Conservation (phyloP, 1,284 basidiomycete species). For the Trametes polyzona region DNA sequence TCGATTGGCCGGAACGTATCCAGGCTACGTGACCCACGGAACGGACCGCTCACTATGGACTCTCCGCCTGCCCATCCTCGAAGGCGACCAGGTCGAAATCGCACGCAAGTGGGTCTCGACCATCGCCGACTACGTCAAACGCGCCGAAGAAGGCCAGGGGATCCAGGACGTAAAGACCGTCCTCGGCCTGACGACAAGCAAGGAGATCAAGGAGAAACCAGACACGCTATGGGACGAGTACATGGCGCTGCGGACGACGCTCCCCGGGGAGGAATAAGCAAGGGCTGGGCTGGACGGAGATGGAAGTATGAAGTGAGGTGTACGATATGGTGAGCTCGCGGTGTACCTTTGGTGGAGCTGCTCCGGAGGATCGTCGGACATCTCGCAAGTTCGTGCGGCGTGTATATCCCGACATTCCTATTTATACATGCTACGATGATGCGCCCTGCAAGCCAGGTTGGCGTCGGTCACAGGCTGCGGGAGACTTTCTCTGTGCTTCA, state of each 20-base stretch:
- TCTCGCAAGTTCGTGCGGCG: neutral
- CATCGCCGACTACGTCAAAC: conserved; percentile 46
- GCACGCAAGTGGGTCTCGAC: conserved; percentile 56
- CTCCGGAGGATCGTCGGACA: neutral
- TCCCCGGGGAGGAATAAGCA: conserved; percentile 19
- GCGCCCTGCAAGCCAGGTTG: too few relatives aligned
- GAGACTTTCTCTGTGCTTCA: too few relatives aligned
- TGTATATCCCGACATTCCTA: neutral
- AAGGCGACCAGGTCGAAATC: conserved; percentile 45
- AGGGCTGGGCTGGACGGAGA: too few relatives aligned
- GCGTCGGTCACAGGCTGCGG: too few relatives aligned
- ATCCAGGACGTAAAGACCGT: conserved; percentile 44
- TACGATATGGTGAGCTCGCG: neutral
- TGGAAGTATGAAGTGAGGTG: neutral
- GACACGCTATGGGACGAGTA: conserved; percentile 55
- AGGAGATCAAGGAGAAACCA: conserved; percentile 54
- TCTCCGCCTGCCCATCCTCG: conserved; percentile 46
- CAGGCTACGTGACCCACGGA: conserved; percentile 73
- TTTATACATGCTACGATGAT: too few relatives aligned
- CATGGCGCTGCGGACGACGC: conserved; percentile 34
- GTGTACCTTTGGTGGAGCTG: neutral
- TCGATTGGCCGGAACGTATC: conserved; percentile 23
- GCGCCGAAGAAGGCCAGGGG: conserved; percentile 39
- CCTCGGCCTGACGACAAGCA: conserved; percentile 54
- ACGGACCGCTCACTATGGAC: conserved; percentile 60